These are phyloP conservation scores for Linnemannia schmuckeri DNA, from an alignment of 192 early-diverging fungal genomes.

Conservation along the genomic window DNA sequence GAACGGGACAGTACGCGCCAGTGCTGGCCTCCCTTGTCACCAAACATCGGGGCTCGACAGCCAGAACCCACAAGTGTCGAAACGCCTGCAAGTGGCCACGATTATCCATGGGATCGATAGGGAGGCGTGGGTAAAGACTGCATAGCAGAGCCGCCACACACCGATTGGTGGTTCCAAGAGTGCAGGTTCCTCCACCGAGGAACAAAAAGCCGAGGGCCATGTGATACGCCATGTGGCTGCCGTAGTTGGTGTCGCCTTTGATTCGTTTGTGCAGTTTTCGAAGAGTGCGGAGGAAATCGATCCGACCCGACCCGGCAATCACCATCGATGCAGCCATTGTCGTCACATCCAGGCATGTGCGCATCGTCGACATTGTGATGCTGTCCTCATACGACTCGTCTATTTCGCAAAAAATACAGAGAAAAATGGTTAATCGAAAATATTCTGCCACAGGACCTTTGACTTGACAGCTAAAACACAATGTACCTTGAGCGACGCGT, in stretches of 20 bases:
- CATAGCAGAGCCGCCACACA: constrained; percentile 78
- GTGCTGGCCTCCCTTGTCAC: constrained; percentile 76
- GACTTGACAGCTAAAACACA: background rate
- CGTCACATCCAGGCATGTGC: constrained; percentile 78
- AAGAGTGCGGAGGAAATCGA: constrained; percentile 71
- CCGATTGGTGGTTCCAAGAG: constrained; percentile 72
- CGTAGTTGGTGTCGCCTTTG: constrained; percentile 70
- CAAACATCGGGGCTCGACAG: constrained; percentile 76
- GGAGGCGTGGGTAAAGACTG: constrained; percentile 77
- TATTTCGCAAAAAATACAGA: constrained; percentile 25
- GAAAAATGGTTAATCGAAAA: background rate
- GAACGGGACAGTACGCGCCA: constrained; percentile 64
- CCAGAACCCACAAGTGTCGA: constrained; percentile 86
- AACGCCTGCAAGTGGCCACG: constrained; percentile 79
- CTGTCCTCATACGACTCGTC: constrained; percentile 68
- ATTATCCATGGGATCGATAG: constrained; percentile 69
- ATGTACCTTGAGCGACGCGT: constrained; percentile 56
- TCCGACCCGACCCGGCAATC: constrained; percentile 85
- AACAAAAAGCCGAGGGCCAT: constrained; percentile 88
- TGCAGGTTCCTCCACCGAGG: constrained; percentile 77
- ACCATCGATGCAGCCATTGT: constrained; percentile 75
- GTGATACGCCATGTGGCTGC: constrained; percentile 76
- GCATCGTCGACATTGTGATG: constrained; percentile 72
- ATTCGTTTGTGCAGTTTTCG: constrained; percentile 64
- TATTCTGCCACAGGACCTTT: constrained; percentile 1